These are phyloP conservation scores for Boletus calvinii DNA, from an alignment of 1,284 basidiomycete species.

Conservation along the genomic window DNA sequence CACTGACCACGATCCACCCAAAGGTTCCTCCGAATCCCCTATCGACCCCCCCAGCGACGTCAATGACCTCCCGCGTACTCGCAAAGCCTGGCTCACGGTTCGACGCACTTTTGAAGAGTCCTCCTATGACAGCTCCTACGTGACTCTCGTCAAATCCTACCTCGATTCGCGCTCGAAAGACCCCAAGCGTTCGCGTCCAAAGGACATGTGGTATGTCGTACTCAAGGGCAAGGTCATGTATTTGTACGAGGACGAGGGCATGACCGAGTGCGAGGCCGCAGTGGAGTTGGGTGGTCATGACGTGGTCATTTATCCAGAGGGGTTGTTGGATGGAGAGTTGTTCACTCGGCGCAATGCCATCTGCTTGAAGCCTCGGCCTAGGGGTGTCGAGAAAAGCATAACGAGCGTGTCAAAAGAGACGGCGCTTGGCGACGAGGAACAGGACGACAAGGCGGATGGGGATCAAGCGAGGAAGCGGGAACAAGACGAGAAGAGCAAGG, in stretches of 20 bases:
- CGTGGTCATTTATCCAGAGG: slow-evolving; percentile 72
- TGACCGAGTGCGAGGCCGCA: slow-evolving; percentile 83
- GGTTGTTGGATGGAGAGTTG: slow-evolving; percentile 78
- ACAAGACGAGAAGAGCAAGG: slow-evolving; percentile 47
- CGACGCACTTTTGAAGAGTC: slow-evolving; percentile 76
- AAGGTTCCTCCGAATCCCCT: slow-evolving; percentile 28
- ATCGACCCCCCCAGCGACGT: slow-evolving; percentile 30
- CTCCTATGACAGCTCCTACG: slow-evolving; percentile 60
- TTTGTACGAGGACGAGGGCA: slow-evolving; percentile 86
- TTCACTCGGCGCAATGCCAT: slow-evolving; percentile 89
- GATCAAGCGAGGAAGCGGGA: slow-evolving; percentile 40
- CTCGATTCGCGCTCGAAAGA: slow-evolving; percentile 75
- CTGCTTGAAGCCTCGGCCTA: slow-evolving; percentile 60
- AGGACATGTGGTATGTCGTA: slow-evolving; percentile 86
- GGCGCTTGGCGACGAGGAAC: slow-evolving; percentile 41
- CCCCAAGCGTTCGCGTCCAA: slow-evolving; percentile 73
- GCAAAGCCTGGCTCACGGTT: slow-evolving; percentile 85
- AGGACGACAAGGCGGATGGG: slow-evolving; percentile 40
- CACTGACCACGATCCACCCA: slow-evolving; percentile 31
- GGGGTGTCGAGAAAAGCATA: slow-evolving; percentile 35
- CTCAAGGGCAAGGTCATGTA: slow-evolving; percentile 88
- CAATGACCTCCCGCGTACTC: slow-evolving; percentile 61
- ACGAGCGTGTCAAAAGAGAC: slow-evolving; percentile 57
- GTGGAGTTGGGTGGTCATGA: slow-evolving; percentile 77
- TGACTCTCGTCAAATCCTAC: slow-evolving; percentile 69